Conservation (phyloP, 768 basidiomycete species). For the Solioccasus polychromus region DNA sequence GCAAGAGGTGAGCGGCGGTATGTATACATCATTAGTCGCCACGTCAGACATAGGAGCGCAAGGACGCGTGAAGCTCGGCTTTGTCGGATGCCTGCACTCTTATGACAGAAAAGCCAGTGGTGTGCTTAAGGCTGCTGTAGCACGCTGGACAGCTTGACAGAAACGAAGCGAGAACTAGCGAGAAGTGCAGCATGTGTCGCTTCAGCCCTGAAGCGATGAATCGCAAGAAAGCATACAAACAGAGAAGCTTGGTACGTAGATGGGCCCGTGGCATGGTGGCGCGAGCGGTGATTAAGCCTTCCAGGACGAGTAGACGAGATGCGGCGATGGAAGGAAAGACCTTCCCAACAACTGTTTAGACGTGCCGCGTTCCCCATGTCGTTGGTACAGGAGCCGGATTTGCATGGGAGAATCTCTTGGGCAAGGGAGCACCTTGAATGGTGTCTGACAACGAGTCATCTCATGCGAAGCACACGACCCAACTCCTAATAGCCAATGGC, state of each 20-base stretch:
- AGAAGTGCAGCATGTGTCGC: slow-evolving; percentile 12
- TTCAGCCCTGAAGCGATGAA: slow-evolving; percentile 21
- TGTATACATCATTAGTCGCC: neutral
- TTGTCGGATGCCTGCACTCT: neutral
- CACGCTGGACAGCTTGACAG: slow-evolving; percentile 10
- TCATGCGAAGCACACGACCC: slow-evolving; percentile 20
- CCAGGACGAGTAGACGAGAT: slow-evolving; percentile 23
- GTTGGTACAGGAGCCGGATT: slow-evolving; percentile 19
- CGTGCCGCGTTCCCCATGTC: slow-evolving; percentile 5
- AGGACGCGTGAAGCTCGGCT: neutral
- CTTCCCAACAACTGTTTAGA: slow-evolving; percentile 12
- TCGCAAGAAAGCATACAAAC: slow-evolving; percentile 24
- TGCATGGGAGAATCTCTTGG: slow-evolving; percentile 24
- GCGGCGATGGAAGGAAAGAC: slow-evolving; percentile 21
- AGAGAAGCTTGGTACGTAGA: slow-evolving; percentile 21
- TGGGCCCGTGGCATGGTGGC: slow-evolving; percentile 25
- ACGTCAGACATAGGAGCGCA: neutral
- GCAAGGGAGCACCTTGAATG: slow-evolving; percentile 1
- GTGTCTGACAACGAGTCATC: slow-evolving; percentile 8
- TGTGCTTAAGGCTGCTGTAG: slow-evolving; percentile 5
- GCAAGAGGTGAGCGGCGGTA: neutral
- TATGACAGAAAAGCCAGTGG: slow-evolving; percentile 2
- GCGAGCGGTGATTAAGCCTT: slow-evolving; percentile 30
- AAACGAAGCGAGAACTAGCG: slow-evolving; percentile 13
- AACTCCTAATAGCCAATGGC: slow-evolving; percentile 16